Conservation (phyloP, 2,329 filamentous ascomycete species). For the Colletotrichum scovillei region DNA sequence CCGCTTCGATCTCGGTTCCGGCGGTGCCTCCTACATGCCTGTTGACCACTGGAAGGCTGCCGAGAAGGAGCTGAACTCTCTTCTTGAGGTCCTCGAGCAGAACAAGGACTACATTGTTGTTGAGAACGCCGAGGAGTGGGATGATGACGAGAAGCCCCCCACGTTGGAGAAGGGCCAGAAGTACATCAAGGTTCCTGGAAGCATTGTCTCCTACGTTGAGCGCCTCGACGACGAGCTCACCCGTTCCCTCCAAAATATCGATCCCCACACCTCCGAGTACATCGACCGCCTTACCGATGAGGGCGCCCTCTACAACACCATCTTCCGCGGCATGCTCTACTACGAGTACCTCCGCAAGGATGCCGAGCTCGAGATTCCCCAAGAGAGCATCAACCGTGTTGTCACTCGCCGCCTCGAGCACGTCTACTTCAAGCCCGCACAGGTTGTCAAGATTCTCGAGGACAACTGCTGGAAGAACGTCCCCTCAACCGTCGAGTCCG, state of each 20-base stretch:
- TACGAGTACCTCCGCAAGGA: slow-evolving; percentile 83
- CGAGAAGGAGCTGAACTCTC: slow-evolving; percentile 83
- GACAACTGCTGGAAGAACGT: slow-evolving; percentile 92
- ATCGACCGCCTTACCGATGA: slow-evolving; percentile 96
- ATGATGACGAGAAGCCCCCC: slow-evolving; percentile 96
- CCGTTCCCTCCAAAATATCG: slow-evolving; percentile 95
- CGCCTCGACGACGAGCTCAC: slow-evolving; percentile 97
- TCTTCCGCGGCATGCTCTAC: slow-evolving; percentile 90
- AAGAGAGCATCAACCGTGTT: slow-evolving; percentile 91
- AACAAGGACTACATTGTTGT: slow-evolving; percentile 86
- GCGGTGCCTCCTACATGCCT: slow-evolving; percentile 84
- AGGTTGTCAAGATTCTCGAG: slow-evolving; percentile 93
- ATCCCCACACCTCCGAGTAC: slow-evolving; percentile 98
- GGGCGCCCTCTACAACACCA: slow-evolving; percentile 88
- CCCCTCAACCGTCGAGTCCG: slow-evolving; percentile 76
- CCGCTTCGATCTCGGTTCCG: slow-evolving; percentile 90
- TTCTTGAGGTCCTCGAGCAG: slow-evolving; percentile 83
- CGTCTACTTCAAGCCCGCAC: slow-evolving; percentile 96
- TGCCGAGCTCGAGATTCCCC: slow-evolving; percentile 75
- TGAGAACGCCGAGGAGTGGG: slow-evolving; percentile 97
- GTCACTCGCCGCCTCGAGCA: slow-evolving; percentile 96
- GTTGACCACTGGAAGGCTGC: slow-evolving; percentile 97
- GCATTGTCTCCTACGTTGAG: slow-evolving; percentile 93
- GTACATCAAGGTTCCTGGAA: slow-evolving; percentile 92
- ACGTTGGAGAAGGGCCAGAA: slow-evolving; percentile 77